Base-by-base conservation (phyloP, 1,284 basidiomycete genomes). In the Cryptococcus sp. region DNA sequence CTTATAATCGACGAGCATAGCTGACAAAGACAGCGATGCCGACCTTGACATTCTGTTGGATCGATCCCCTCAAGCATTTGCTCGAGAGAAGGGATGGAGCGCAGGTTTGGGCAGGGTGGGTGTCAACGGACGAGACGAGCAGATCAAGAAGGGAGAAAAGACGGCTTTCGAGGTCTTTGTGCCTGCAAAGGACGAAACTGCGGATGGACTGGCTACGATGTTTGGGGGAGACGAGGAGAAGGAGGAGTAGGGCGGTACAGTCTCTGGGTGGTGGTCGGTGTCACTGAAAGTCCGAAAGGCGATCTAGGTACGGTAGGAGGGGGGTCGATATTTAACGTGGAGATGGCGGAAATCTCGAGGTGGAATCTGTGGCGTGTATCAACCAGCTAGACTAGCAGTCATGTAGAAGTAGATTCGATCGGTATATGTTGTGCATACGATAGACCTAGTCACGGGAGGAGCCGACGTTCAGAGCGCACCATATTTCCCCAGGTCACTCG, bases 21-120 rank as follows among this genome's bases (percentile, higher is more conserved):
- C 48, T 40, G 43, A 40, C 11, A 11, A 24, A 5, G 14, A 23
- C 50, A 72, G 82, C 54, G 86, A 94, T 53, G 78, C 78, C 37
- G 86, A 94, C 58, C 74, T 97, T 37, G 82, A 85, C 21, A 76
- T 82, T 64, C 74, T 97, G 47, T 76, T 97, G 32, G 91, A 97
- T 62, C 78, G 93, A 24, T 79, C 84, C 24, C 81, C 82, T 0
- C 83, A 82, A 31, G 91, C 93, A 42, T 94, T 88, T 62, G 76
- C 78, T 35, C 79, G 92, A 44, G 79, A 81, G 25, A 81, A 81
- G 55, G 92, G 90, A 0, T 95, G 92, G 92, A 61, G 60, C 9
- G 69, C 69, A 26, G 63, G 65, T 10, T 55, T 70, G 40, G 64
- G 64, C 46, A 57, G 59, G 37, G 56, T 57, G n/a, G 61, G 67